Base-by-base conservation (phyloP, 306 rosid genomes). In the Senna siamea region DNA sequence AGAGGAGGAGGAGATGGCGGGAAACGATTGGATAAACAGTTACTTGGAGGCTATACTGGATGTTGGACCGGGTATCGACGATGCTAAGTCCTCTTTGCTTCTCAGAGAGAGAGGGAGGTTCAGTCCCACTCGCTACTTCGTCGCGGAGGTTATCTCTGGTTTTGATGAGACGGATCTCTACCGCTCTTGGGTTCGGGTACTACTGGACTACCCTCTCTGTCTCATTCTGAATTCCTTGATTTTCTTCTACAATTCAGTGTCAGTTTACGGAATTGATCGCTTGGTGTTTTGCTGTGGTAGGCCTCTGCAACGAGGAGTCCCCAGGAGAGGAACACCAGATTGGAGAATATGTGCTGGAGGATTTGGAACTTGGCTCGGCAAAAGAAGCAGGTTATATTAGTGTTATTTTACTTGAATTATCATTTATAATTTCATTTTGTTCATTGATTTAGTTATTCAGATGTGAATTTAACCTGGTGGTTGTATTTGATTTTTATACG, bases 331-430 rank as follows among this genome's bases (percentile, higher is more conserved):
- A 94, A 94, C 77, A 94, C 99, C 56, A 86, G 97, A 70, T 78
- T 94, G 92, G 99, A 94, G 84, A 94, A 94, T 79, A 84, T 94
- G 95, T 91, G 98, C 61, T 94, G 98, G 98, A 87, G 99, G 84
- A 94, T 94, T 83, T 94, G 99, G 99, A 94, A 94, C 80, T 87
- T 94, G 62, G 97, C 99, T 83, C 92, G 97, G 55, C 96, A 94
- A 85, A 94, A 90, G 87, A 94, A 94, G 84, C 99, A 94, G 96
- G 96, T 62, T 9, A 14, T 35, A 9, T 37, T 38, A 1, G 13
- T 62, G 66, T 35, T 35, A 12, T 60, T 35, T 37, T 44, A 38
- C 9, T 2, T 18, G 17, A 22, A 17, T 37, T 43, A 9, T 62
- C 68, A 62, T 62, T 34, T 62, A 13, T 38, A 17, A 37, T 37